Evolutionary conservation across 1,139 yeast genomes (phyloP), one percentile per base, ranked within the genome.

Genomic region (Debaryomyces sp.): DNA sequence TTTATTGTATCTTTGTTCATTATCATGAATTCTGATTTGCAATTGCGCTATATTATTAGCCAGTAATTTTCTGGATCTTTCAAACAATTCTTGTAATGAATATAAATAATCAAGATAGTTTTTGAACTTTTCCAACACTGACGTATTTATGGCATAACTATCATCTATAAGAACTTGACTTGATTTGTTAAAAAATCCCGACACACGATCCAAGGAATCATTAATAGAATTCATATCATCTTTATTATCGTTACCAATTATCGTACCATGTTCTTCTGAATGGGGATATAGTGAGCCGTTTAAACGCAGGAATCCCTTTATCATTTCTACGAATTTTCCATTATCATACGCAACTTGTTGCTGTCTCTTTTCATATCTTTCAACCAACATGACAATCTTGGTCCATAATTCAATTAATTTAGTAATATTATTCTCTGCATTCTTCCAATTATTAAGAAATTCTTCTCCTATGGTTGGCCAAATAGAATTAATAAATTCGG

Each of bases 321-420:
- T 58, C 61, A 84, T 73, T 43, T 76, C 73, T 10, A 80, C 78
- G 59, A 88, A 80, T 52, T 85, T 75, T 27, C 73, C 73, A 54
- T 85, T 80, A 62, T 94, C 98, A 45, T 75, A 73, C 5, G 89
- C 83, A 54, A 85, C 78, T 46, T 88, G 91, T 56, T 81, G 84
- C 57, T 87, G 85, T 54, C 97, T 78, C 62, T 82, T 85, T 57
- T 88, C 88, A 51, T 88, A 78, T 50, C 97, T 73, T 64, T 92
- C 97, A 6, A 89, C 81, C 13, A 89, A 66, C 22, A 85, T 68
- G 8, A 84, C 81, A 8, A 85, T 68, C 55, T 82, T 84, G 1
- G 80, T 73, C 81, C 90, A 85, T 30, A 77, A 61, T 45, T 78
- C 89, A 70, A 85, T 66, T 48, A 73, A 39, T 66, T 78, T 52